phyloP scores from a whole-genome alignment of 805 yeast species.

The Pichia deserticola region DNA sequence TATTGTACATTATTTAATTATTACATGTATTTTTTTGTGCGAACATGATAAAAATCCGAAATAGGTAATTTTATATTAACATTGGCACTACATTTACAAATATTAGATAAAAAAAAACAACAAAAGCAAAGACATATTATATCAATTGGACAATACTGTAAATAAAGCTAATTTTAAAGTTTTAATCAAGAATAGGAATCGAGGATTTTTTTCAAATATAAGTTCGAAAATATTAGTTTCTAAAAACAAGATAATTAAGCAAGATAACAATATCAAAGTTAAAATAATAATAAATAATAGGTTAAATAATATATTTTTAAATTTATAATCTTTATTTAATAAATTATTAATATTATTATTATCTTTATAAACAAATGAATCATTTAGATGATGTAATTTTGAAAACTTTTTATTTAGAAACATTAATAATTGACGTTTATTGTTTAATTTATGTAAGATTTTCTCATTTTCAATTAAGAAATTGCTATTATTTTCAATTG shows the following conservation, averaged over 20 bases:
- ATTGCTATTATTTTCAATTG: not conserved
- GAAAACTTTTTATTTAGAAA: slow-evolving; percentile 1
- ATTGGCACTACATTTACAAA: too few relatives aligned
- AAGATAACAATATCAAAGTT: not conserved
- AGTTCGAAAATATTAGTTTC: not conserved
- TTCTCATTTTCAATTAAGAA: slow-evolving; percentile 2
- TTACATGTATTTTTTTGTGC: too few relatives aligned
- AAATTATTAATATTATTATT: too few relatives aligned
- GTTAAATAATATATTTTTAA: not conserved
- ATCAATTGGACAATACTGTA: too few relatives aligned
- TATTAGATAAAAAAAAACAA: too few relatives aligned
- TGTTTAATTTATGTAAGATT: slow-evolving; percentile 3
- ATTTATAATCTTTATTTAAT: too few relatives aligned
- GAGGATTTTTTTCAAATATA: not conserved
- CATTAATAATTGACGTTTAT: slow-evolving; percentile 9
- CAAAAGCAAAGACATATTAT: too few relatives aligned
- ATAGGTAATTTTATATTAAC: too few relatives aligned
- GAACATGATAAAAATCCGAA: too few relatives aligned
- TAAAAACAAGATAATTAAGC: not conserved
- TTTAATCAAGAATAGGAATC: not conserved
- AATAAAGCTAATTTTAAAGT: not conserved
- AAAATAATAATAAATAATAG: not conserved
- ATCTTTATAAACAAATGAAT: not conserved
- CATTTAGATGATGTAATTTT: not conserved
- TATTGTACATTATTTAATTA: too few relatives aligned